Evolutionary conservation across 2,329 filamentous ascomycete genomes (phyloP), one percentile per base, ranked within the genome.

Genomic region (Aureobasidium vineae): DNA sequence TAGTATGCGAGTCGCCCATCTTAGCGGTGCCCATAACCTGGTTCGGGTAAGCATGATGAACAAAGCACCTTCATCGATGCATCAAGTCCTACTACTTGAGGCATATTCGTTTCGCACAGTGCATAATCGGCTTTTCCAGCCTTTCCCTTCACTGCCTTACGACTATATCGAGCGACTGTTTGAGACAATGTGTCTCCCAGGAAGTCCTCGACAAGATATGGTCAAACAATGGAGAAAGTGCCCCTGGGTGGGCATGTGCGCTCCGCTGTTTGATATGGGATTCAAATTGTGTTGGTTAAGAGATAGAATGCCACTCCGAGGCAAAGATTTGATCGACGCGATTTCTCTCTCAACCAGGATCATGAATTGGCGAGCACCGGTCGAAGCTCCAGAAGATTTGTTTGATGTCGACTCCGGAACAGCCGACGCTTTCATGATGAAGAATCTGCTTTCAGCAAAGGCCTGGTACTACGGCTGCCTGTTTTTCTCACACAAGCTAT

Each of bases 161-260:
- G 38, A 53, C 38, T 50, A 64, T 26, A 31, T 64, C 26, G 47
- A 64, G 28, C 13, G 16, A 13, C 10, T 64, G 6, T 53, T 13
- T 13, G 49, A 36, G n/a, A 28, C 26, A 23, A 45, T 64, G 49
- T 53, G 61, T 54, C 31, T 40, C 13, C 61, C 61, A 6, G 61
- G 61, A 38, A 64, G 61, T 45, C 61, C 61, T 21, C 61, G 61
- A 16, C 36, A 36, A 45, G 49, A 64, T 21, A 64, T 64, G 61
- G 15, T 16, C 19, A 8, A 11, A 33, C 26, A 38, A 21, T 64
- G 61, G 61, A 38, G 61, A 13, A 54, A 64, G 19, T 64, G 61
- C 8, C 61, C 61, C 13, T 64, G 61, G 61, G 47, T 54, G 19
- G 61, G 61, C n/a, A 64, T 64, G 61, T 64, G 41, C n/a, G 61